A percentile compares a stretch with the other conserved stretches of the same genome.
Evolutionary conservation across 2,329 filamentous ascomycete species (phyloP).

Genomic region (Fusarium floridanum): DNA sequence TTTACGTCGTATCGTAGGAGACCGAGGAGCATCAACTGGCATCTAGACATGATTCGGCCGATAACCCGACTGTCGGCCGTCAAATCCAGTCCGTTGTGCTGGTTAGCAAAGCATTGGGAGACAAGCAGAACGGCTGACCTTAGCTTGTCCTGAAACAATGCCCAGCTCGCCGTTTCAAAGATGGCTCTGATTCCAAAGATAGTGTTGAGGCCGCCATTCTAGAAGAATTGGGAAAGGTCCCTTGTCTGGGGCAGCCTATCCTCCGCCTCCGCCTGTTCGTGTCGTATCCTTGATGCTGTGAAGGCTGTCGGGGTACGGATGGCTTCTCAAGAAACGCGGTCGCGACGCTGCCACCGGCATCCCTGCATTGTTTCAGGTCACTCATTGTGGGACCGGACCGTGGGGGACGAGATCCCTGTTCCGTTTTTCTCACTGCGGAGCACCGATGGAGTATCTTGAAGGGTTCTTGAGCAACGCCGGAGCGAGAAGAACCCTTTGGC

Average conservation of each 20-base stretch:
- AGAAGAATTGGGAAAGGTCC: constrained; percentile 15
- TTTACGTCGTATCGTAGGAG: background rate
- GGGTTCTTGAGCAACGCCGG: background rate
- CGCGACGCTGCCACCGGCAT: constrained; percentile 30
- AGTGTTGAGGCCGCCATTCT: constrained; percentile 10
- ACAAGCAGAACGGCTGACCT: constrained; percentile 15
- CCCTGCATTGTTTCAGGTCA: constrained; percentile 47
- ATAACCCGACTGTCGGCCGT: constrained; percentile 15
- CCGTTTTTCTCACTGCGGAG: constrained; percentile 16
- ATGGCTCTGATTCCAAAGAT: constrained; percentile 12
- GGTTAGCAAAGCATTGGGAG: constrained; percentile 10
- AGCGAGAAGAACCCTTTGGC: constrained; percentile 6
- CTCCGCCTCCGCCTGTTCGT: constrained; percentile 10
- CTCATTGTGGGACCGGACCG: constrained; percentile 40
- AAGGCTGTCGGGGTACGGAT: constrained; percentile 14
- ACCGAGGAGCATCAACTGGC: background rate
- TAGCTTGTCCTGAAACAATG: constrained; percentile 37
- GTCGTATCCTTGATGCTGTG: constrained; percentile 17
- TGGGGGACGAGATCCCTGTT: constrained; percentile 37
- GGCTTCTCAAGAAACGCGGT: constrained; percentile 34
- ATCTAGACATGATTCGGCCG: constrained; percentile 16
- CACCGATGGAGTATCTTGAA: background rate
- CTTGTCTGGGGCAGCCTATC: background rate
- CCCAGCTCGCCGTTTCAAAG: constrained; percentile 17
- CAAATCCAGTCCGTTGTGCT: constrained; percentile 11